phyloP scores from a whole-genome alignment of 2,329 filamentous ascomycete species.

The Colletotrichum karsti region DNA sequence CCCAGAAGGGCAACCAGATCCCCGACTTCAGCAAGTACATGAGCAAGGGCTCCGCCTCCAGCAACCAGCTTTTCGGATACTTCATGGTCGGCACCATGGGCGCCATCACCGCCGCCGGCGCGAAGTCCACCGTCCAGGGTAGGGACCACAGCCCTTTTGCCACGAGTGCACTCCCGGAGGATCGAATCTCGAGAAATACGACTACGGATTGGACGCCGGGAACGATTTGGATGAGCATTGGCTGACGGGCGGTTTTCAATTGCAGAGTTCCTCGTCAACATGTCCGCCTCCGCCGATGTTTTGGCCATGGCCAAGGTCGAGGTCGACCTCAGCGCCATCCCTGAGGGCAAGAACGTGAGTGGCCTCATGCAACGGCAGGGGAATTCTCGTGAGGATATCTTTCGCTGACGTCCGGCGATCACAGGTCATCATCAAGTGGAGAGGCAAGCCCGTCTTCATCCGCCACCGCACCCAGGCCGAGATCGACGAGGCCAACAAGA shows the following conservation, averaged over 20 bases:
- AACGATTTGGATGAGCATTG: neutral
- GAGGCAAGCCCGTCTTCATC: slow-evolving; percentile 99
- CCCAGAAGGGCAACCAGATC: slow-evolving; percentile 72
- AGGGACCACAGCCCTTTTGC: slow-evolving; percentile 69
- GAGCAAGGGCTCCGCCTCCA: slow-evolving; percentile 71
- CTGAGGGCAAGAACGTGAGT: slow-evolving; percentile 98
- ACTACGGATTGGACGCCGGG: neutral
- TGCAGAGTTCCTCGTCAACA: slow-evolving; percentile 98
- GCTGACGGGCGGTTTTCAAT: slow-evolving; percentile 37
- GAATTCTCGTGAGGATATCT: neutral
- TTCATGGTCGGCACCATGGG: slow-evolving; percentile 99
- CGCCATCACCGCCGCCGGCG: slow-evolving; percentile 88
- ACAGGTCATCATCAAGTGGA: slow-evolving; percentile 99
- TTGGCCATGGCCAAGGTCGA: slow-evolving; percentile 99
- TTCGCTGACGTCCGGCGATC: neutral
- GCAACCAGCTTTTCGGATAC: slow-evolving; percentile 92
- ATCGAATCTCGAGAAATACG: neutral
- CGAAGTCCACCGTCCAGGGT: slow-evolving; percentile 99
- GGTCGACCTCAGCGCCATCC: slow-evolving; percentile 90
- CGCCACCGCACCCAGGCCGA: slow-evolving; percentile 94
- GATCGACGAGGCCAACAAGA: slow-evolving; percentile 93
- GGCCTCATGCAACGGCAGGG: neutral
- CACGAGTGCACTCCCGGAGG: neutral
- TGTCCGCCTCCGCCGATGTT: slow-evolving; percentile 98
- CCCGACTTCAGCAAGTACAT: slow-evolving; percentile 92